Conservation (phyloP, 164 flowering plant genomes). For the Vitis cinerea region DNA sequence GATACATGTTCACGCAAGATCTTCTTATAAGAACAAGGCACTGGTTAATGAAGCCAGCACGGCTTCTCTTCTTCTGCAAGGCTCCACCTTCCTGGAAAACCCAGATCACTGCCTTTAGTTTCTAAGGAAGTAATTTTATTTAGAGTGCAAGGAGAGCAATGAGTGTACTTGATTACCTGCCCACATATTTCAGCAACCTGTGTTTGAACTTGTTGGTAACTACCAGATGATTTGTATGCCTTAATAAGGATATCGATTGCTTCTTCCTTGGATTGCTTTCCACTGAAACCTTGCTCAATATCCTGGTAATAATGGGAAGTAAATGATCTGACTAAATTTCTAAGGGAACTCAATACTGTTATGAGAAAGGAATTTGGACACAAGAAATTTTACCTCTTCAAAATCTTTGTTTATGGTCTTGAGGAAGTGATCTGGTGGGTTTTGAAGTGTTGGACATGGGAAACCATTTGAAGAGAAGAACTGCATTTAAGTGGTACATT, state of each 20-base stretch:
- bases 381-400: slow-evolving; percentile 39
- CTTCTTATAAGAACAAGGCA: slow-evolving; percentile 30
- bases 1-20: slow-evolving; percentile 40
- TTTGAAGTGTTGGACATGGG: slow-evolving; percentile 65
- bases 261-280: slow-evolving; percentile 20
- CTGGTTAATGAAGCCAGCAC: slow-evolving; percentile 36
- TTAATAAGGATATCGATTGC: slow-evolving; percentile 22
- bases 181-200: slow-evolving; percentile 16
- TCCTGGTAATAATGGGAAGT: slow-evolving; percentile 15
- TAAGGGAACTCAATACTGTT: too few relatives aligned
- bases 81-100: slow-evolving; percentile 6
- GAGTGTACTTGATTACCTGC: slow-evolving; percentile 10
- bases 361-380: too few relatives aligned
- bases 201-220: slow-evolving; percentile 14
- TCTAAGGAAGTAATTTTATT: neutral
- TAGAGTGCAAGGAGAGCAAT: neutral
- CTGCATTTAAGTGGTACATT: slow-evolving; percentile 26
- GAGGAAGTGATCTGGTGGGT: slow-evolving; percentile 83
- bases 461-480: slow-evolving; percentile 66
- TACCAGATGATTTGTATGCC: slow-evolving; percentile 25
- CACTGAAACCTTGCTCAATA: slow-evolving; percentile 20
- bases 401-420: slow-evolving; percentile 73
- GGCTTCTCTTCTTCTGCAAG: slow-evolving; percentile 19
- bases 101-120: neutral
- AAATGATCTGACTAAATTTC: too few relatives aligned